These are phyloP conservation scores for Selaginella tamariscina DNA, from an alignment of 75 land plant genomes.

Conservation along the genomic window DNA sequence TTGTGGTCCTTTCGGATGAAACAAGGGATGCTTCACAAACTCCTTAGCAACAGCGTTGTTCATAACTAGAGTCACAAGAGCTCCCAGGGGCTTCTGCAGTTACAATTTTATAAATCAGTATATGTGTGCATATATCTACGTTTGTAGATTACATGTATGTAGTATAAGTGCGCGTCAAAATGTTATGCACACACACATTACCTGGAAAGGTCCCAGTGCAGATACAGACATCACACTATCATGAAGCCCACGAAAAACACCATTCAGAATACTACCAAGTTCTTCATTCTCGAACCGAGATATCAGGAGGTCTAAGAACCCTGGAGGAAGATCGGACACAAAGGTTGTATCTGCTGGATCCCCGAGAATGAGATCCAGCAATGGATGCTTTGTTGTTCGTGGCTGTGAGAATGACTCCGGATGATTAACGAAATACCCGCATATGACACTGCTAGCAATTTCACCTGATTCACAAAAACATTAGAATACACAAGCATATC, in stretches of 20 bases:
- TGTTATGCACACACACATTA: no score
- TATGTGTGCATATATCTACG: no score
- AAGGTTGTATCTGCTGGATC: constrained; percentile 17
- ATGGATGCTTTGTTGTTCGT: background rate
- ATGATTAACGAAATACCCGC: constrained; percentile 60
- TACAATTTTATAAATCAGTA: no score
- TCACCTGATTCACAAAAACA: no score
- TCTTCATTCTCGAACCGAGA: constrained; percentile 40
- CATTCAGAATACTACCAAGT: constrained; percentile 45
- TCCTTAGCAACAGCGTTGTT: constrained; percentile 50
- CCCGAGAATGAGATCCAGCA: constrained; percentile 30
- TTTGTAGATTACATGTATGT: no score
- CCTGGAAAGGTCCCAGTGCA: constrained; percentile 72
- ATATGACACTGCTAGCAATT: constrained; percentile 60
- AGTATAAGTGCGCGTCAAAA: no score
- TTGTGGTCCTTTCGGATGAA: constrained; percentile 49
- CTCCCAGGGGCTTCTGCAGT: constrained; percentile 58
- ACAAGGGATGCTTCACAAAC: constrained; percentile 61
- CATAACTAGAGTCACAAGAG: constrained; percentile 36
- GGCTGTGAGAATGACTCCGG: constrained; percentile 58
- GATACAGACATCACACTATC: constrained; percentile 47
- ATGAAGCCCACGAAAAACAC: constrained; percentile 55
- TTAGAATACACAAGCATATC: no score
- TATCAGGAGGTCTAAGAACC: constrained; percentile 67
- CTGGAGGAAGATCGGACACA: constrained; percentile 30